Evolutionary conservation across 371 early-diverging fungal genomes (phyloP).

Genomic region (Fennellomyces sp.): DNA sequence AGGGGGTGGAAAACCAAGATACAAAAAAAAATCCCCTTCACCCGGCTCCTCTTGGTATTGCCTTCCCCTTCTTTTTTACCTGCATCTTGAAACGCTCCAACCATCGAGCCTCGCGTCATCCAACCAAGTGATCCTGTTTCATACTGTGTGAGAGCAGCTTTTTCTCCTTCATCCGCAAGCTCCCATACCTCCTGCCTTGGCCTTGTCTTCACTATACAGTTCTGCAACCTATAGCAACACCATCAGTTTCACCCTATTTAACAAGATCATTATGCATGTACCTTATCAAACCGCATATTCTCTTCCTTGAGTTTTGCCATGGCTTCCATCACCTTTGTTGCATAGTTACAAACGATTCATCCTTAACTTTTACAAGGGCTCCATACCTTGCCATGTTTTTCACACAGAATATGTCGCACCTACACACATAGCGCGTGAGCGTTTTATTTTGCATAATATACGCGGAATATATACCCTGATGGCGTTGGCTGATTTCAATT

Average conservation of each 20-base stretch:
- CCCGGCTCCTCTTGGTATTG: background rate
- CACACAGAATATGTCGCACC: constrained; percentile 88
- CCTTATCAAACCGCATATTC: constrained; percentile 64
- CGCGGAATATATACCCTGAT: constrained; percentile 50
- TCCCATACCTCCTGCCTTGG: constrained; percentile 59
- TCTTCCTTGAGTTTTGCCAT: constrained; percentile 61
- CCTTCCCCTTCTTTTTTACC: constrained; percentile 20
- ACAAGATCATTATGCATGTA: no score
- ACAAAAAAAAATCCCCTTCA: no score
- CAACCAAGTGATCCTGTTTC: constrained; percentile 70
- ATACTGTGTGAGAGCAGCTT: background rate
- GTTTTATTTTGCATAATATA: background rate
- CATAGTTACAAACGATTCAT: no score
- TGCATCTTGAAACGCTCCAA: constrained; percentile 89
- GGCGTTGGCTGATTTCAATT: constrained; percentile 78
- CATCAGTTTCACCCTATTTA: constrained; percentile 1
- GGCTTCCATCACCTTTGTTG: constrained; percentile 55
- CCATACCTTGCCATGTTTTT: constrained; percentile 72
- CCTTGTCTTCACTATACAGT: constrained; percentile 88
- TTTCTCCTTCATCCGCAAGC: no score
- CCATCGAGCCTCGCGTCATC: constrained; percentile 90
- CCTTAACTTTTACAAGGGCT: no score
- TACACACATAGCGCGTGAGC: constrained; percentile 9
- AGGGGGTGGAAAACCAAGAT: background rate
- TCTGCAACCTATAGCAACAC: constrained; percentile 69